A percentile compares a stretch with the other conserved stretches of the same genome.
These are phyloP conservation scores for Fusarium setosum DNA, from an alignment of 2,329 filamentous ascomycete species.

Conservation along the genomic window DNA sequence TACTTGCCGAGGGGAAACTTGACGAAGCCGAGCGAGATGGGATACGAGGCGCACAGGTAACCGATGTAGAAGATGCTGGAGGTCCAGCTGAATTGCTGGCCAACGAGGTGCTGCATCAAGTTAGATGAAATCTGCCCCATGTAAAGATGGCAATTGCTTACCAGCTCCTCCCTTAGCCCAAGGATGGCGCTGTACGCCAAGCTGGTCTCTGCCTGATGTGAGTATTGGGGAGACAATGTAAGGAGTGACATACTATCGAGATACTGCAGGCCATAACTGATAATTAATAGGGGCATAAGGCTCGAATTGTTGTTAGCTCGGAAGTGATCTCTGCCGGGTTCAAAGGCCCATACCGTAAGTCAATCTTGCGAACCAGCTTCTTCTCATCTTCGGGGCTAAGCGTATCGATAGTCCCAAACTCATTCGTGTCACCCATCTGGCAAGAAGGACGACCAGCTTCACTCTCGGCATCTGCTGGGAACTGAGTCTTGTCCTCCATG, in stretches of 20 bases:
- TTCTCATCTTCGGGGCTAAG: constrained; percentile 21
- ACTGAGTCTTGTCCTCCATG: constrained; percentile 5
- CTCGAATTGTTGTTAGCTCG: background rate
- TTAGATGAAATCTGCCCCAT: background rate
- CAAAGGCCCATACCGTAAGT: constrained; percentile 13
- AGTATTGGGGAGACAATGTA: background rate
- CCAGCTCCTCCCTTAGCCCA: constrained; percentile 11
- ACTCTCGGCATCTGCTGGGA: background rate
- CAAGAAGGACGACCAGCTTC: background rate
- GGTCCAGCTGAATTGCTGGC: constrained; percentile 60
- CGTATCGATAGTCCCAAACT: background rate
- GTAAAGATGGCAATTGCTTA: background rate
- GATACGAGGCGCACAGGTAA: constrained; percentile 50
- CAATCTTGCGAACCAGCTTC: constrained; percentile 32
- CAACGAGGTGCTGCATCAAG: constrained; percentile 10
- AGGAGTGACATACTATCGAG: constrained; percentile 7
- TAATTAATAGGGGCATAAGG: constrained; percentile 20
- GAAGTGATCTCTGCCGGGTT: background rate
- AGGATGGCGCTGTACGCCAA: constrained; percentile 23
- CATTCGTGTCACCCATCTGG: constrained; percentile 5
- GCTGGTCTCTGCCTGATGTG: constrained; percentile 8
- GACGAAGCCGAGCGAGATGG: constrained; percentile 30
- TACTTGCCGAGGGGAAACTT: constrained; percentile 38
- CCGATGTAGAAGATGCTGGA: constrained; percentile 61
- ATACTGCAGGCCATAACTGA: constrained; percentile 25